Percentiles rank a stretch among this genome's conserved stretches.
These are phyloP conservation scores for Annulohypoxylon truncatum DNA, from an alignment of 2,329 filamentous ascomycete genomes.

Conservation along the genomic window DNA sequence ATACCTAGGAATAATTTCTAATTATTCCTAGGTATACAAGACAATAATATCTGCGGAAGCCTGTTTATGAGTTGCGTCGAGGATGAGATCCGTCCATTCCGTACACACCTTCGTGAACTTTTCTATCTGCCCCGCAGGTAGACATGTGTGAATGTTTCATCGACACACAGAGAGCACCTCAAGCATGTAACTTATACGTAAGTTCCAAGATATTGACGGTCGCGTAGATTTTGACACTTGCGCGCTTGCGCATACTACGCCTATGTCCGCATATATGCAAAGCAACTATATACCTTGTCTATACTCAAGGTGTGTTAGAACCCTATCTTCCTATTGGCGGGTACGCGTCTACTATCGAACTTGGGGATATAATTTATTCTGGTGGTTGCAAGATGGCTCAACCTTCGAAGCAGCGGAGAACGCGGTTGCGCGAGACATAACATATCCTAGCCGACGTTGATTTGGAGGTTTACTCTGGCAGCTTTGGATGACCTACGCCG, in stretches of 20 bases:
- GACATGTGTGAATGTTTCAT: conserved; percentile 15
- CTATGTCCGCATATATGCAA: conserved; percentile 8
- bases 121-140: conserved; percentile 11
- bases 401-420: conserved; percentile 28
- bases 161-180: conserved; percentile 12
- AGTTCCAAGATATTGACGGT: conserved; percentile 15
- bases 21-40: background rate
- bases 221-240: conserved; percentile 27
- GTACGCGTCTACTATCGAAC: conserved; percentile 15
- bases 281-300: conserved; percentile 12
- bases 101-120: conserved; percentile 23
- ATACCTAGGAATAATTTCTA: background rate
- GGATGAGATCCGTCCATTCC: conserved; percentile 13
- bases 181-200: conserved; percentile 27
- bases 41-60: conserved; percentile 13
- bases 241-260: conserved; percentile 34
- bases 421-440: conserved; percentile 22
- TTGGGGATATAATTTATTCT: conserved; percentile 23
- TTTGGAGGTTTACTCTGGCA: background rate
- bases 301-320: conserved; percentile 2
- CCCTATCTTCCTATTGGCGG: conserved; percentile 28
- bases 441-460: background rate
- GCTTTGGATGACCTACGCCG: conserved; percentile 2
- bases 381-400: conserved; percentile 31
- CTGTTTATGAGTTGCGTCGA: conserved; percentile 10